phyloP scores from a whole-genome alignment of 192 early-diverging fungal genomes.

The Entomortierella beljakovae region DNA sequence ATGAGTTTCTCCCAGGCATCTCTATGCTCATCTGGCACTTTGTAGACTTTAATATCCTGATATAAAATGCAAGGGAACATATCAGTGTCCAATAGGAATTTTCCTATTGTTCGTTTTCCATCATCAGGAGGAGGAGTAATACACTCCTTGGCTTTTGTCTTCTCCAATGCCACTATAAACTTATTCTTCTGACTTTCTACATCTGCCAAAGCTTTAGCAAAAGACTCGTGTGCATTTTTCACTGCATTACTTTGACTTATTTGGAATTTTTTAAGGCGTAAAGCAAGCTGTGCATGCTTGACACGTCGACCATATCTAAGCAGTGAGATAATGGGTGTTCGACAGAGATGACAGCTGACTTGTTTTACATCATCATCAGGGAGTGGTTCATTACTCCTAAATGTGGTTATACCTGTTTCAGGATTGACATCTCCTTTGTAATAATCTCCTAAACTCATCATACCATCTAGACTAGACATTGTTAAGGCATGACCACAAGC shows the following conservation, averaged over 20 bases:
- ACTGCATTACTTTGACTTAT: neutral
- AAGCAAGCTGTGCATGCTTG: slow-evolving; percentile 39
- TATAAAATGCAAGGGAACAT: slow-evolving; percentile 7
- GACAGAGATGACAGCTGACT: slow-evolving; percentile 54
- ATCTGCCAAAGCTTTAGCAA: neutral
- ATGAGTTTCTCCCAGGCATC: slow-evolving; percentile 12
- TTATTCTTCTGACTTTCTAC: too few relatives aligned
- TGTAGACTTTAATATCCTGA: neutral
- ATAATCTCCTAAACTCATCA: slow-evolving; percentile 55
- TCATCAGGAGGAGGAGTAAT: neutral
- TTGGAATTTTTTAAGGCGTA: slow-evolving; percentile 34
- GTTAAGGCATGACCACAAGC: slow-evolving; percentile 65
- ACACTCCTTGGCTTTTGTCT: too few relatives aligned
- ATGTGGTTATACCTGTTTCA: slow-evolving; percentile 5
- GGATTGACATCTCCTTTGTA: slow-evolving; percentile 31
- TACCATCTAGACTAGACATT: slow-evolving; percentile 62
- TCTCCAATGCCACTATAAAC: too few relatives aligned
- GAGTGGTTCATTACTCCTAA: slow-evolving; percentile 11
- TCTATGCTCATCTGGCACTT: slow-evolving; percentile 12
- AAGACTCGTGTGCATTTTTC: neutral
- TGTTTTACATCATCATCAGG: slow-evolving; percentile 27
- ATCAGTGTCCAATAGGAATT: neutral
- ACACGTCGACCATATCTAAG: slow-evolving; percentile 52
- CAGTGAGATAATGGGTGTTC: slow-evolving; percentile 54
- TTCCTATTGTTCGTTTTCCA: neutral